phyloP scores from a whole-genome alignment of 2,329 filamentous ascomycete species.

The Aspergillus niger region DNA sequence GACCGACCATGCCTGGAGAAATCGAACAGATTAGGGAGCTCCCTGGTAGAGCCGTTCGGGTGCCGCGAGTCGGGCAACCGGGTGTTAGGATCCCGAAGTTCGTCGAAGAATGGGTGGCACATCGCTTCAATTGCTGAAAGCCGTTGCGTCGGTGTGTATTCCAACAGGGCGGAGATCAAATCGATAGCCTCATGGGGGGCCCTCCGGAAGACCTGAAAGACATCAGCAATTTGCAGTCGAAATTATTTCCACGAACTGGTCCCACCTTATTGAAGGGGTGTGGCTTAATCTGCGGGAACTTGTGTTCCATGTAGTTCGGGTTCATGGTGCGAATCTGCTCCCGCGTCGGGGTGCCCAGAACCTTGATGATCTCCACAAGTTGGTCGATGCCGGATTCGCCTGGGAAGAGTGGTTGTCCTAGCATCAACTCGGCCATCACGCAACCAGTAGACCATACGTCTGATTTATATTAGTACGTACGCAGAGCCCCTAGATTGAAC shows the following conservation, averaged over 20 bases:
- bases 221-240: conserved; percentile 22
- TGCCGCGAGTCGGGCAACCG: conserved; percentile 93
- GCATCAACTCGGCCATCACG: conserved; percentile 99
- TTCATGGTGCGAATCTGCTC: conserved; percentile 99
- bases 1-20: conserved; percentile 88
- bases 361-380: conserved; percentile 98
- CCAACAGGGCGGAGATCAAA: conserved; percentile 86
- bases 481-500: background rate
- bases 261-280: conserved; percentile 92
- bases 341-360: conserved; percentile 90
- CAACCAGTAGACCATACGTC: conserved; percentile 99
- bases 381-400: conserved; percentile 99
- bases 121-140: conserved; percentile 92
- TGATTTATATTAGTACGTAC: conserved; percentile 42
- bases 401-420: conserved; percentile 95
- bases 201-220: conserved; percentile 81
- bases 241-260: background rate
- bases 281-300: conserved; percentile 99
- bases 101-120: conserved; percentile 98
- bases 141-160: conserved; percentile 96
- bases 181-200: conserved; percentile 91
- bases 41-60: conserved; percentile 74
- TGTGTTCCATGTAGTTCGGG: conserved; percentile 99
- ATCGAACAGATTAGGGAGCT: conserved; percentile 86
- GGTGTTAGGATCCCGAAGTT: conserved; percentile 87